Evolutionary conservation across 345 rosid genomes (phyloP).

Genomic region (Salix purpurea): DNA sequence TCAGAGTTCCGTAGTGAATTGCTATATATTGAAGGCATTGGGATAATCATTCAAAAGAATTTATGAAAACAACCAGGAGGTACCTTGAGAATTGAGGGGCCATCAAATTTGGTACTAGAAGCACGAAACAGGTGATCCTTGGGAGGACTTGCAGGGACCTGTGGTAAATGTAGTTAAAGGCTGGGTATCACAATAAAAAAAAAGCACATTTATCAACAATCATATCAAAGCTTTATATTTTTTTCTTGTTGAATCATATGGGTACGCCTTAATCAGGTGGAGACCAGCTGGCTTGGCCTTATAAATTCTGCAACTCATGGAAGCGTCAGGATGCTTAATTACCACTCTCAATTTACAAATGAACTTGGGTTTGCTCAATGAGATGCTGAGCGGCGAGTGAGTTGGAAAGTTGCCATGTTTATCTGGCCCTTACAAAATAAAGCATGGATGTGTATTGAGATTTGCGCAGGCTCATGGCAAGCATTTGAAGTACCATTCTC

Average conservation of each 20-base stretch:
- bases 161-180: conserved; percentile 11
- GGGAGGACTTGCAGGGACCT: conserved; percentile 25
- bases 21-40: background rate
- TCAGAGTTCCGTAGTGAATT: background rate
- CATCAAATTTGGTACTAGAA: conserved; percentile 36
- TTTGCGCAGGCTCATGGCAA: background rate
- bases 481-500: background rate
- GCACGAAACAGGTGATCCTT: conserved; percentile 19
- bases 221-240: background rate
- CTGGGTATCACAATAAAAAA: background rate
- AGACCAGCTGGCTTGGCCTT: background rate
- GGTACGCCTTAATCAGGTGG: background rate
- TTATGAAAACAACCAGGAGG: conserved; percentile 3
- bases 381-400: background rate
- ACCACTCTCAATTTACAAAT: background rate
- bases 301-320: background rate
- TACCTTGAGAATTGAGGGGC: conserved; percentile 39
- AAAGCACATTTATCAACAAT: background rate
- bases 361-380: background rate
- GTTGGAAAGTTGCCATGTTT: background rate
- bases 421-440: background rate
- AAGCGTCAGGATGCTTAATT: background rate
- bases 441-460: background rate
- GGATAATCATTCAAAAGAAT: background rate
- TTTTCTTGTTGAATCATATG: background rate